Conservation (phyloP, 2,329 filamentous ascomycete species). For the Coleophoma cylindrospora region DNA sequence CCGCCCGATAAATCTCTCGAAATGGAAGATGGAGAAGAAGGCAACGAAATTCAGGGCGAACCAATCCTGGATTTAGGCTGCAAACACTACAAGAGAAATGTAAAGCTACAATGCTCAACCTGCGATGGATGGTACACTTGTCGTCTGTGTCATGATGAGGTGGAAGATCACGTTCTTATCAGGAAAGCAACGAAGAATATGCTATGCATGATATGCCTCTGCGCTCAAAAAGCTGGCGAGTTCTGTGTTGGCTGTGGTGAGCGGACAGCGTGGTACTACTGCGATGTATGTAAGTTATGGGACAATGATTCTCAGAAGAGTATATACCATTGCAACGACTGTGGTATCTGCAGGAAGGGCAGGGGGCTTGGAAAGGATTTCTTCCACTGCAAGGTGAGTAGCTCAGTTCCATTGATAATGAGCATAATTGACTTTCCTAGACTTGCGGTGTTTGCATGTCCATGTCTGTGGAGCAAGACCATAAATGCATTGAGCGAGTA, state of each 20-base stretch:
- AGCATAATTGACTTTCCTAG: conserved; percentile 33
- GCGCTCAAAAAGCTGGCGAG: conserved; percentile 76
- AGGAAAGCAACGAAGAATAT: conserved; percentile 86
- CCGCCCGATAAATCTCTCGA: conserved; percentile 44
- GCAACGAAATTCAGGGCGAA: conserved; percentile 12
- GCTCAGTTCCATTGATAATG: not conserved
- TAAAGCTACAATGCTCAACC: conserved; percentile 89
- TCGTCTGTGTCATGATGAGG: conserved; percentile 85
- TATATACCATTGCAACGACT: conserved; percentile 95
- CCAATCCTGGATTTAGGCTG: conserved; percentile 61
- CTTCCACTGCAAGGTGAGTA: conserved; percentile 87
- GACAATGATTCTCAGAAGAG: conserved; percentile 86
- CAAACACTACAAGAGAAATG: conserved; percentile 89
- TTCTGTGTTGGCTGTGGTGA: conserved; percentile 73
- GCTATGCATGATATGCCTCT: conserved; percentile 94
- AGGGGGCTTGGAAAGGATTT: conserved; percentile 94
- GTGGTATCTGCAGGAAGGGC: conserved; percentile 89
- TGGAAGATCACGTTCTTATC: conserved; percentile 73
- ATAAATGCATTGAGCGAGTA: conserved; percentile 90
- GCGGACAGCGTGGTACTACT: conserved; percentile 84
- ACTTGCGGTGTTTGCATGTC: conserved; percentile 93
- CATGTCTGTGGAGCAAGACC: conserved; percentile 76
- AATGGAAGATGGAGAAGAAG: conserved; percentile 33
- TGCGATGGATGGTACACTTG: conserved; percentile 94
- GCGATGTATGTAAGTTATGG: conserved; percentile 92